Evolutionary conservation across 208 protist genomes (phyloP).

Genomic region (Leishmania amazonensis): DNA sequence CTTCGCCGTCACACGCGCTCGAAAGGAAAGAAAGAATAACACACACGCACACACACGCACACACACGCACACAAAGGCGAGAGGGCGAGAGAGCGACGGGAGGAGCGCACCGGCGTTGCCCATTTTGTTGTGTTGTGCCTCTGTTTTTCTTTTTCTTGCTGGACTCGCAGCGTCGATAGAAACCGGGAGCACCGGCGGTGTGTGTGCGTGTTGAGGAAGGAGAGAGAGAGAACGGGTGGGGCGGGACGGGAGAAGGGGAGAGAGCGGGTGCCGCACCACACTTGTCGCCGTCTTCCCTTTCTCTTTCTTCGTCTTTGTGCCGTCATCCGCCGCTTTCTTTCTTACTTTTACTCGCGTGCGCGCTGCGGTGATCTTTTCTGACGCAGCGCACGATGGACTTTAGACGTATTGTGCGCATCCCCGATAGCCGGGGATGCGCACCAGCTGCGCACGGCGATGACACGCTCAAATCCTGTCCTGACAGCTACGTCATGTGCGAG

Average conservation of each 20-base stretch:
- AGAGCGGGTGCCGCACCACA: neutral
- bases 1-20: no score
- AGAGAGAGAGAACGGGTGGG: neutral
- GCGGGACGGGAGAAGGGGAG: neutral
- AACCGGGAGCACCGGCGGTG: neutral
- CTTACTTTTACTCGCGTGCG: neutral
- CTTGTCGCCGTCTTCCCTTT: neutral
- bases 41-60: neutral
- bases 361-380: slow-evolving; percentile 78
- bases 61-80: neutral
- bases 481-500: slow-evolving; percentile 10
- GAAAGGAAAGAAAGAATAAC: neutral
- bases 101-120: neutral
- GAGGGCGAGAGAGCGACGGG: neutral
- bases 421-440: neutral
- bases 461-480: neutral
- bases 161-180: neutral
- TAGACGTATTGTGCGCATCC: slow-evolving; percentile 3
- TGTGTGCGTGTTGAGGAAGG: neutral
- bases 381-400: slow-evolving; percentile 89
- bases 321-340: neutral
- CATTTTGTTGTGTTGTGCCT: slow-evolving; percentile 9
- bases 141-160: neutral
- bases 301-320: neutral
- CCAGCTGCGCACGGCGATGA: slow-evolving; percentile 3